Base-by-base conservation (phyloP, 805 yeast species). In the Ogataea wickerhamii region DNA sequence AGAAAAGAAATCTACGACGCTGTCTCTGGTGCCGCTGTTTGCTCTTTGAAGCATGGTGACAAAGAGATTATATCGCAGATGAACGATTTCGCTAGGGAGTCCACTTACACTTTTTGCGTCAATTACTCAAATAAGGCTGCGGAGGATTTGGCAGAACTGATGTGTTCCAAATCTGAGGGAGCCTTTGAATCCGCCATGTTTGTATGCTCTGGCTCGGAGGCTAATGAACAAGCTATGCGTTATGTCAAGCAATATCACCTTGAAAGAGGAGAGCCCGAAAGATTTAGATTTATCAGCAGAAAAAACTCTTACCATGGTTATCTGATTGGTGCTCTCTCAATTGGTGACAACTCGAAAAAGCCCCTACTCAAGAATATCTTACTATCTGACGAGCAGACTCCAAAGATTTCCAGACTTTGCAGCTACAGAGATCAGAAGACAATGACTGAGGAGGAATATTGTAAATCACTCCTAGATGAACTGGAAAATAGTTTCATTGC, bases 191-290 rank as follows among this genome's bases (percentile, higher is more conserved):
- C 65, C 18, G 72, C 68, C 4, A 45, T 64, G 38, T 61, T 82
- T 37, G 71, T 77, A 40, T 80, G 80, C 51, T 74, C 84, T 2
- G 93, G 93, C 34, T 70, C 87, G 14, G 89, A 82, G 56, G 86
- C 88, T 32, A 82, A 82, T 49, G 89, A 82, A 53, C 85, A 85
- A 19, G 87, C 87, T 3, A 58, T 82, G 51, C 82, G 81, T 55
- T 80, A 81, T 57, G 82, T 83, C 14, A 56, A 59, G 45, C 74
- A 69, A 51, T 68, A 70, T 48, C 66, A 60, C 42, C 46, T 61
- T 28, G 74, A 70, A 50, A 63, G 57, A 21, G 67, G 68, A 22
- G 64, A 64, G 40, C 55, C 63, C 8, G 52, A 58, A 21, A 64
- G 71, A 44, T 47, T 51, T 41, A 63, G 69, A 40, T 60, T 67